These are phyloP conservation scores for Alternaria sp. DNA, from an alignment of 2,329 filamentous ascomycete genomes.

Conservation along the genomic window DNA sequence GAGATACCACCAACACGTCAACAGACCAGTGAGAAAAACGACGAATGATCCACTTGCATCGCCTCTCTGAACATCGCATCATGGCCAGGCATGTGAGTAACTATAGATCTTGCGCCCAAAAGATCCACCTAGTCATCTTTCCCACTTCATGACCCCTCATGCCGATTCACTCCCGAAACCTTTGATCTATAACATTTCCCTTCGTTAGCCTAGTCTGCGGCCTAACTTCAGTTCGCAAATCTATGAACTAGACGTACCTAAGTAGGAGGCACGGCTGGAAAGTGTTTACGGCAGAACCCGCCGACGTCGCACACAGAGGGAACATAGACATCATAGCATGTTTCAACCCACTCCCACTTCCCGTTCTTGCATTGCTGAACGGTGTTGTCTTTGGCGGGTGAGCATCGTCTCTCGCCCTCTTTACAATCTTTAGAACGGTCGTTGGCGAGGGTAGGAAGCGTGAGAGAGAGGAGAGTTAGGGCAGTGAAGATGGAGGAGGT, in stretches of 20 bases:
- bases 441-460: background rate
- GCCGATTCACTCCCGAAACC: rapidly evolving
- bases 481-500: background rate
- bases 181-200: rapidly evolving
- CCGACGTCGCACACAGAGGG: background rate
- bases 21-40: rapidly evolving
- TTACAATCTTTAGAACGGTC: background rate
- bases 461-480: background rate
- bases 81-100: rapidly evolving
- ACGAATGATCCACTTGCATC: rapidly evolving
- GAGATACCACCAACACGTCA: too few species aligned
- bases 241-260: too few species aligned
- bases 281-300: background rate
- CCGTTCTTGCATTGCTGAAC: background rate
- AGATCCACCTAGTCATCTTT: background rate
- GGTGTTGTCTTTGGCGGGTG: background rate
- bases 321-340: background rate
- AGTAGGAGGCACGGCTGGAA: background rate
- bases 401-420: background rate
- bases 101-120: background rate
- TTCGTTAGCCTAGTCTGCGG: too few species aligned
- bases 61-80: rapidly evolving
- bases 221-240: rapidly evolving
- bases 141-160: background rate
- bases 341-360: background rate